These are phyloP conservation scores for Laetiporus sulphureus DNA, from an alignment of 1,284 basidiomycete species.

Conservation along the genomic window DNA sequence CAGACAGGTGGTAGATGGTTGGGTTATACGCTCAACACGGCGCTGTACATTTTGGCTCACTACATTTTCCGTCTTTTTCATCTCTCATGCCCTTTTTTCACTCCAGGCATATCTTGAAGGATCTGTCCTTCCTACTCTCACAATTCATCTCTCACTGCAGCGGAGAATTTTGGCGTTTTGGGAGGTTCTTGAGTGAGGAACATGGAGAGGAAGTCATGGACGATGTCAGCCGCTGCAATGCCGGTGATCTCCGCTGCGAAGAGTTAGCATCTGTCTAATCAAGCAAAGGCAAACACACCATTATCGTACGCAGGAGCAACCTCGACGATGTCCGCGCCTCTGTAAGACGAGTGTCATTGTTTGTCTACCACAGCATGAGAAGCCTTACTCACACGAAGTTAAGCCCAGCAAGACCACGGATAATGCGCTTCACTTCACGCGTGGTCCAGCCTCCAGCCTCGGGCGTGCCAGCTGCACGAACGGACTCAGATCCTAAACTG, in stretches of 20 bases:
- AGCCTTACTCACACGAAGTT: constrained; percentile 61
- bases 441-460: constrained; percentile 80
- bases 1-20: no score
- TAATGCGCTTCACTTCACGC: constrained; percentile 74
- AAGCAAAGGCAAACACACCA: constrained; percentile 25
- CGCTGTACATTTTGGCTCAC: no score
- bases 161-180: constrained; percentile 14
- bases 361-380: not conserved
- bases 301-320: constrained; percentile 80
- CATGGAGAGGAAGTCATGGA: constrained; percentile 65
- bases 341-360: constrained; percentile 18
- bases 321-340: constrained; percentile 73
- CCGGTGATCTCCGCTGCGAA: constrained; percentile 60
- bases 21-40: no score
- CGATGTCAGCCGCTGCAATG: constrained; percentile 65
- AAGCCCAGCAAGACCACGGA: constrained; percentile 69
- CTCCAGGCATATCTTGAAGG: no score
- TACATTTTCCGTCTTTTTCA: no score
- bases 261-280: not conserved
- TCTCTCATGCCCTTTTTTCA: no score
- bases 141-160: constrained; percentile 21
- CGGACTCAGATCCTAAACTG: not conserved
- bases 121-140: no score
- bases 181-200: constrained; percentile 37
- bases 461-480: constrained; percentile 74